These are phyloP conservation scores for Orobanche coerulescens DNA, from an alignment of 257 asterid species.

Conservation along the genomic window DNA sequence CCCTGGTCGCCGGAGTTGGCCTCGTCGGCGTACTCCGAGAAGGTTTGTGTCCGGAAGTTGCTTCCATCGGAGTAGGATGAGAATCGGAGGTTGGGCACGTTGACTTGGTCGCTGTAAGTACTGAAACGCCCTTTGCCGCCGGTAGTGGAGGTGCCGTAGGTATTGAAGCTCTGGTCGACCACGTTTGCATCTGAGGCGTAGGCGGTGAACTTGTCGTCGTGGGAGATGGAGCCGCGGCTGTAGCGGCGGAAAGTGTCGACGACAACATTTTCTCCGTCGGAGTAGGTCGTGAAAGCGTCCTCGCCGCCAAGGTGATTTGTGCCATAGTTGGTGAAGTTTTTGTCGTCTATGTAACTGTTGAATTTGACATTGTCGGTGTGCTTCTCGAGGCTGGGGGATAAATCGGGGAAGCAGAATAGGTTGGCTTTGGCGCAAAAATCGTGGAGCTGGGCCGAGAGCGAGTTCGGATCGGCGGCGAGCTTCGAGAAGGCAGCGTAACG, in stretches of 20 bases:
- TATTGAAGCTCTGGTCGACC: constrained; percentile 57
- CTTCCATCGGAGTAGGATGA: constrained; percentile 54
- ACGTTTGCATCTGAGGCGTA: constrained; percentile 48
- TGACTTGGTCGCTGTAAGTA: constrained; percentile 30
- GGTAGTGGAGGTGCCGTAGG: constrained; percentile 52
- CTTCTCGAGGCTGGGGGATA: constrained; percentile 45
- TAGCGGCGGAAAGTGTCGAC: constrained; percentile 58
- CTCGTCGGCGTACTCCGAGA: constrained; percentile 31
- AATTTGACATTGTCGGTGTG: constrained; percentile 43
- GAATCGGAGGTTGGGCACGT: constrained; percentile 51
- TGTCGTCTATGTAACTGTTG: constrained; percentile 22
- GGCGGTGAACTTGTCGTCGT: constrained; percentile 38
- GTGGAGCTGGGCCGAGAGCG: constrained; percentile 50
- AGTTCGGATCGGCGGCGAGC: constrained; percentile 49
- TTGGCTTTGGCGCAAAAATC: constrained; percentile 59
- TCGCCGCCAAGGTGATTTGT: constrained; percentile 35
- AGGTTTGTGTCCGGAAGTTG: constrained; percentile 46
- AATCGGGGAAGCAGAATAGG: constrained; percentile 57
- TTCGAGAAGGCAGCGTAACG: constrained; percentile 47
- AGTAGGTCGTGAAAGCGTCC: constrained; percentile 50
- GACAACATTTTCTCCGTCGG: constrained; percentile 34
- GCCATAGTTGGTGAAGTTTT: constrained; percentile 78
- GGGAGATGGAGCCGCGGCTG: constrained; percentile 64
- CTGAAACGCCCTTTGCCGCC: constrained; percentile 58
- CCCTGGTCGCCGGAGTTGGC: constrained; percentile 60